These are phyloP conservation scores for Psidium guajava DNA, from an alignment of 345 rosid species.

Conservation along the genomic window DNA sequence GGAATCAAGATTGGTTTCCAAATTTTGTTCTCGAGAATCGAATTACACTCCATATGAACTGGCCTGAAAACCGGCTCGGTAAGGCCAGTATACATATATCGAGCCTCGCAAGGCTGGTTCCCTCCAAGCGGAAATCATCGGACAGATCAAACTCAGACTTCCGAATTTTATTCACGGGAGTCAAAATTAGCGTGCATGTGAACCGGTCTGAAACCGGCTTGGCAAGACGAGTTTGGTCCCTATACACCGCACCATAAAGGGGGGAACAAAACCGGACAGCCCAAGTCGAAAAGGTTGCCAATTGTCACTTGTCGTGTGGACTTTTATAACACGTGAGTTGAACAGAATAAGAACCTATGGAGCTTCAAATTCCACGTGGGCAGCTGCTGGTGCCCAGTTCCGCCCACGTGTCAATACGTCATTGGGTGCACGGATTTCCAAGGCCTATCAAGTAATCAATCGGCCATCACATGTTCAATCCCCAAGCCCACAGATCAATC, in stretches of 20 bases:
- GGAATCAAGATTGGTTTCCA: too few species aligned
- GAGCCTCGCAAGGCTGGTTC: neutral
- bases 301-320: neutral
- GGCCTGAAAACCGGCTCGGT: neutral
- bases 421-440: neutral
- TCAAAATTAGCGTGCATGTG: too few species aligned
- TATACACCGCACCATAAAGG: neutral
- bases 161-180: too few species aligned
- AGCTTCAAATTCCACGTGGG: neutral
- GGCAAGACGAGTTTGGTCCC: neutral
- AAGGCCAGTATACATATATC: neutral
- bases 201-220: too few species aligned
- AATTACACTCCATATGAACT: too few species aligned
- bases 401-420: neutral
- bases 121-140: neutral
- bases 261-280: neutral
- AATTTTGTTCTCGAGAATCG: too few species aligned
- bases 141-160: too few species aligned
- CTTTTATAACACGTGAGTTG: neutral
- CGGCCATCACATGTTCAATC: neutral
- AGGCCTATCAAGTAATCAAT: neutral
- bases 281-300: neutral
- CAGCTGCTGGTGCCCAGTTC: neutral
- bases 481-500: neutral
- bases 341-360: neutral